phyloP scores from a whole-genome alignment of 495 filamentous ascomycete genomes.

The Trichoderma virens region DNA sequence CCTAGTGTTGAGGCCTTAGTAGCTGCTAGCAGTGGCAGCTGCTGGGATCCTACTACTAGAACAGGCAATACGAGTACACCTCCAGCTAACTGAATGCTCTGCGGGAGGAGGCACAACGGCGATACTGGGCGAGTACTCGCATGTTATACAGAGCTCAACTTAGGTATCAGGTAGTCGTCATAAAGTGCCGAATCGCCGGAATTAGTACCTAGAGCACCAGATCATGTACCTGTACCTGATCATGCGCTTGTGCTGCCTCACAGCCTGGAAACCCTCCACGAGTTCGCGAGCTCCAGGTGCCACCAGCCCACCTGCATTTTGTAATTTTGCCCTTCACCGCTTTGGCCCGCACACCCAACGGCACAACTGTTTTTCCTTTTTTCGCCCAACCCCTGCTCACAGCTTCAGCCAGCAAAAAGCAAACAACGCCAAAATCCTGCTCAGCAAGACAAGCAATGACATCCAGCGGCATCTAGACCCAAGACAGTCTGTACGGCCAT shows the following conservation, averaged over 20 bases:
- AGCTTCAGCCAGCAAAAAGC: neutral
- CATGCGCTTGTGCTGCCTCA: neutral
- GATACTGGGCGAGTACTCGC: too few species aligned
- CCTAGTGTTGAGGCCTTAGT: neutral
- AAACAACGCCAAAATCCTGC: neutral
- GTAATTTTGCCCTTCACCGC: neutral
- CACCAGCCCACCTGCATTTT: neutral
- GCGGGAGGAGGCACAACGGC: too few species aligned
- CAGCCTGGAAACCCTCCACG: too few species aligned
- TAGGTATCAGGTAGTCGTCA: too few species aligned
- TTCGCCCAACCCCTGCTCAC: neutral
- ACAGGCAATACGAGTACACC: too few species aligned
- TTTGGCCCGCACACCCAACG: neutral
- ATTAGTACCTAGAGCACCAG: too few species aligned
- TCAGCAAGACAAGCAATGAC: neutral
- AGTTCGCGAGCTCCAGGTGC: neutral
- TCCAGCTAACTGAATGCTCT: too few species aligned
- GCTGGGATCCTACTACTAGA: too few species aligned
- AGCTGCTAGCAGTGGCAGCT: too few species aligned
- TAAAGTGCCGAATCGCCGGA: too few species aligned
- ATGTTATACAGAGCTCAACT: too few species aligned
- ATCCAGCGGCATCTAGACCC: neutral
- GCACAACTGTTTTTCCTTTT: constrained; percentile 6
- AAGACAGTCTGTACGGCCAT: neutral
- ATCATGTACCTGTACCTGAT: neutral